Base-by-base conservation (phyloP, 345 rosid species). In the Syzygium jambos region DNA sequence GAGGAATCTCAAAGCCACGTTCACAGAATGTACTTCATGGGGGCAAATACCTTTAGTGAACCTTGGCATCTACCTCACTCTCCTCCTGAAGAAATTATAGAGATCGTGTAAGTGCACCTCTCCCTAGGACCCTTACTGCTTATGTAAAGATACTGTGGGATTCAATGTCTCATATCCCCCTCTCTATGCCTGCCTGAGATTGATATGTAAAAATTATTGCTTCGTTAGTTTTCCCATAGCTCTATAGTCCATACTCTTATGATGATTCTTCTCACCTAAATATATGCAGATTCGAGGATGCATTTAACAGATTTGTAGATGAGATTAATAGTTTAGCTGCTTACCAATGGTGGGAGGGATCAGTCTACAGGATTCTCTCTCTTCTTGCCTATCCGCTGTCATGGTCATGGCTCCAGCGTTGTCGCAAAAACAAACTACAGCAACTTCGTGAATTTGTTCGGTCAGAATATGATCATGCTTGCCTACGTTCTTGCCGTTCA, bases 291-390 rank as follows among this genome's bases (percentile, higher is more conserved):
- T 97, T 94, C 38, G 98, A 97, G 93, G 98, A 94, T 89, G 99
- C 97, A 17, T 97, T 93, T 90, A 93, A 92, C 86, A 94, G 93
- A 88, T 97, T 97, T 93, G 98, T 95, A 87, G 97, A 96, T 88
- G 98, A 97, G 91, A 94, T 97, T 88, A 97, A 97, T 91, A 91
- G 88, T 87, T 89, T 97, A 90, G 98, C 99, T 89, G 93, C 97
- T 63, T 97, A 96, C 88, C 98, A 95, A 88, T 97, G 99, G 99
- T 97, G 99, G 99, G 98, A 95, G 92, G 99, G 99, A 89, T 94
- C 96, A 7, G 88, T 95, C 51, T 93, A 94, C 92, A 94, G 93
- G 87, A 86, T 96, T 89, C 96, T 97, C 85, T 93, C 95, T 84
- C 83, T 95, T 90, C 91, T 96, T 89, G 98, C 95, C n/a, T 95